Percentiles rank a stretch among this genome's conserved stretches.
Conservation (phyloP, 495 filamentous ascomycete species). For the Penicillium coffeae region DNA sequence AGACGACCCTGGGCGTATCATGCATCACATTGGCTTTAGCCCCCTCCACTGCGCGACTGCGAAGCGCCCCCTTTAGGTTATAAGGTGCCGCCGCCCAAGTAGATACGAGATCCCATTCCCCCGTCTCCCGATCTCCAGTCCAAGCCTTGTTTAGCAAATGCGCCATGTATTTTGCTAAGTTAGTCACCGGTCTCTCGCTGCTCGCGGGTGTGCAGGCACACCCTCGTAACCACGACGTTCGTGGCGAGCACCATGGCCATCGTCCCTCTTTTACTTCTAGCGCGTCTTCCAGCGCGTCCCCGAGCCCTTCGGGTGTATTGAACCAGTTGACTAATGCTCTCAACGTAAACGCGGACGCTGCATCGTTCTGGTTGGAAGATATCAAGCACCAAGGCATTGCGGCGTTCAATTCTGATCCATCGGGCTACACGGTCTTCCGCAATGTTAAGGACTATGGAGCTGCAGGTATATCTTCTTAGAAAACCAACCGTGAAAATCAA, state of each 20-base stretch:
- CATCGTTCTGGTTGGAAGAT: conserved; percentile 63
- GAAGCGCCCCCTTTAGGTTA: not conserved
- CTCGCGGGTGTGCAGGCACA: conserved; percentile 20
- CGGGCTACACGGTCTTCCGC: conserved; percentile 64
- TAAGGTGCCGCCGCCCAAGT: too few species aligned
- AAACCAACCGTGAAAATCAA: not conserved
- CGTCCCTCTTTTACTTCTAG: not conserved
- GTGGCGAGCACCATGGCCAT: not conserved
- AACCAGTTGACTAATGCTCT: not conserved
- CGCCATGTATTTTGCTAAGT: conserved; percentile 17
- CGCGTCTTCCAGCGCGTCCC: not conserved
- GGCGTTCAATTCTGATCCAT: conserved; percentile 51
- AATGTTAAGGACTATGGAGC: conserved; percentile 76
- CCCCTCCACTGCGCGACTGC: not conserved
- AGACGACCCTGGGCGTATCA: conserved; percentile 7
- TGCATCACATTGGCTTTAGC: conserved; percentile 3
- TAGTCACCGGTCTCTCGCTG: conserved; percentile 10
- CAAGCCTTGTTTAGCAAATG: not conserved
- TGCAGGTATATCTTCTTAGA: conserved; percentile 33
- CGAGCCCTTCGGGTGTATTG: not conserved
- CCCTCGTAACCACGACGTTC: not conserved
- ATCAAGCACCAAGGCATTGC: conserved; percentile 62
- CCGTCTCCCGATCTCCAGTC: too few species aligned
- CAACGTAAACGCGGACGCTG: conserved; percentile 20
- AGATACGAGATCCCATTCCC: too few species aligned